These are phyloP conservation scores for Fusarium buxicola DNA, from an alignment of 2,329 filamentous ascomycete species.

Conservation along the genomic window DNA sequence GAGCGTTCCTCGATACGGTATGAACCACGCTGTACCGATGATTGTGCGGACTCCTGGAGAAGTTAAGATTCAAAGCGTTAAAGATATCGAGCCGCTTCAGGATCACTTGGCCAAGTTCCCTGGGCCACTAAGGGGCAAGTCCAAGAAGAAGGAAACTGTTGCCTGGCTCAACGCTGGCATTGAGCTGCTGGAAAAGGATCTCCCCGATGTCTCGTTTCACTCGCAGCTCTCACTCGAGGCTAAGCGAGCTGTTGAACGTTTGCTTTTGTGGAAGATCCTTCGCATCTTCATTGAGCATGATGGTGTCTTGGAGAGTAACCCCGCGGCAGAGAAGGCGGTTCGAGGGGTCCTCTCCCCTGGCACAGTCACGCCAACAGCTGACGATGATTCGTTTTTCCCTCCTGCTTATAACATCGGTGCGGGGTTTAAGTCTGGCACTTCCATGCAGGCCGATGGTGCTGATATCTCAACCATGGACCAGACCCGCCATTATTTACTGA, in stretches of 20 bases:
- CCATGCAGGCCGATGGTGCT: slow-evolving; percentile 71
- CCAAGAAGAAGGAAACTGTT: slow-evolving; percentile 94
- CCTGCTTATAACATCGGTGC: slow-evolving; percentile 41
- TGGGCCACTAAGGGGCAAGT: slow-evolving; percentile 87
- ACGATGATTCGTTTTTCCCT: slow-evolving; percentile 44
- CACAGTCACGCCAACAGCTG: slow-evolving; percentile 41
- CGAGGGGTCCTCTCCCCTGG: slow-evolving; percentile 78
- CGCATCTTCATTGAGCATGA: slow-evolving; percentile 87
- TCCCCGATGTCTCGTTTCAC: slow-evolving; percentile 61
- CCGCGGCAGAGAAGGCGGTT: slow-evolving; percentile 78
- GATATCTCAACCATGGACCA: slow-evolving; percentile 77
- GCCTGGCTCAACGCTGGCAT: slow-evolving; percentile 85
- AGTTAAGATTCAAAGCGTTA: slow-evolving; percentile 80
- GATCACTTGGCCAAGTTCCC: slow-evolving; percentile 86
- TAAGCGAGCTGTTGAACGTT: slow-evolving; percentile 81
- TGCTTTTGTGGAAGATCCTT: slow-evolving; percentile 89
- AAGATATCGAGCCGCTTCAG: slow-evolving; percentile 76
- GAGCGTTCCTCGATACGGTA: slow-evolving; percentile 86
- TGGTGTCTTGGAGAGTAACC: slow-evolving; percentile 79
- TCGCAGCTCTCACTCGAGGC: slow-evolving; percentile 67
- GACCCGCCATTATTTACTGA: slow-evolving; percentile 78
- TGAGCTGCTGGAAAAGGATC: slow-evolving; percentile 73
- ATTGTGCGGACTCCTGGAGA: slow-evolving; percentile 87
- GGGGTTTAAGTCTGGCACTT: slow-evolving; percentile 44
- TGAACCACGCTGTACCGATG: slow-evolving; percentile 77